These are phyloP conservation scores for Tulasnella sp. DNA, from an alignment of 768 basidiomycete genomes.

Conservation along the genomic window DNA sequence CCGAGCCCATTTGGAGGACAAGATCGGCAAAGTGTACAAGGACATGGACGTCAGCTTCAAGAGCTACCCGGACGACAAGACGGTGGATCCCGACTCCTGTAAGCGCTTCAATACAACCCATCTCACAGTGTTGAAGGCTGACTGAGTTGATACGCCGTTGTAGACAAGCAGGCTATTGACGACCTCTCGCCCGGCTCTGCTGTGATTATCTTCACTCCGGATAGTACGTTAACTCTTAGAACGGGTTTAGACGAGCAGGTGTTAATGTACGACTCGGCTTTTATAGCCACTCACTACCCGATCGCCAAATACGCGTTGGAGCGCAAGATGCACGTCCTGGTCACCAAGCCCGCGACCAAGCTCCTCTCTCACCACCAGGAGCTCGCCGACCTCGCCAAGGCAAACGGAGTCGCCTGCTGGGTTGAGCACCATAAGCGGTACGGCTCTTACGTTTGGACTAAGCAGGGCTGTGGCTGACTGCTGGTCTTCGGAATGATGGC, in stretches of 20 bases:
- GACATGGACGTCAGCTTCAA: conserved; percentile 83
- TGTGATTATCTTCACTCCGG: conserved; percentile 89
- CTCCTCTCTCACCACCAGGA: conserved; percentile 71
- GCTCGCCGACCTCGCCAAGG: conserved; percentile 62
- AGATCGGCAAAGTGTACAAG: conserved; percentile 74
- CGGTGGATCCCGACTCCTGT: conserved; percentile 74
- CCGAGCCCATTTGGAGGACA: conserved; percentile 63
- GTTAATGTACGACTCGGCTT: not conserved
- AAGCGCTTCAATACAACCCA: conserved; percentile 23
- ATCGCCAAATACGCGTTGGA: conserved; percentile 83
- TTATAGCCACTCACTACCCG: conserved; percentile 64
- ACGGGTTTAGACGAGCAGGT: not conserved
- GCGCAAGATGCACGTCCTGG: conserved; percentile 73
- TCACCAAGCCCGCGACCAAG: conserved; percentile 90
- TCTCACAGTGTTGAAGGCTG: not conserved
- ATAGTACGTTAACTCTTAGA: conserved; percentile 44
- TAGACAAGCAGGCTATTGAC: conserved; percentile 75
- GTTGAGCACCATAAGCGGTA: conserved; percentile 87
- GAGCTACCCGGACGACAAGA: conserved; percentile 60
- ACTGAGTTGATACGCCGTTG: no score
- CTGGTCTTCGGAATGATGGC: conserved; percentile 25
- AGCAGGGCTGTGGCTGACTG: conserved; percentile 61
- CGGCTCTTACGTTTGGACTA: conserved; percentile 11
- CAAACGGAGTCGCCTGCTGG: conserved; percentile 75
- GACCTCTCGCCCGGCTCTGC: conserved; percentile 69